phyloP scores from a whole-genome alignment of 768 basidiomycete genomes.

The Porpolomopsis calyptriformis region DNA sequence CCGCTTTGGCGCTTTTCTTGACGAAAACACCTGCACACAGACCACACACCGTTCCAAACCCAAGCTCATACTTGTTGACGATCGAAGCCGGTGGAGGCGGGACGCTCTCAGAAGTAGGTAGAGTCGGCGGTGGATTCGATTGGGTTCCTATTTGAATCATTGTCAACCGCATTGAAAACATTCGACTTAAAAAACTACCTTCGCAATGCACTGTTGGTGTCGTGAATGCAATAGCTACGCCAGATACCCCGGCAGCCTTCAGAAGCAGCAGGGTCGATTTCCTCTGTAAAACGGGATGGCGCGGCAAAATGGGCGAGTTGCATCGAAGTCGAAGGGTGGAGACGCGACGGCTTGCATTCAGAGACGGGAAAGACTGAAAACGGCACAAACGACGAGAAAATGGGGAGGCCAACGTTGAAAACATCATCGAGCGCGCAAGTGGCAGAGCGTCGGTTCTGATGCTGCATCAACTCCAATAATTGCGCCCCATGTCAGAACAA shows the following conservation, averaged over 20 bases:
- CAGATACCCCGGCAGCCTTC: constrained; percentile 27
- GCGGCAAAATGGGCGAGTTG: not conserved
- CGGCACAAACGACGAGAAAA: not conserved
- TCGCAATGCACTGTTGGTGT: constrained; percentile 41
- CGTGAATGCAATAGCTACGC: constrained; percentile 32
- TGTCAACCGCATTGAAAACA: too few species aligned
- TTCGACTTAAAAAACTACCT: too few species aligned
- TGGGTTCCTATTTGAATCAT: not conserved
- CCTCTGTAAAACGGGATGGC: not conserved
- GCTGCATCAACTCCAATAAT: not conserved
- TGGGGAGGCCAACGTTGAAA: not conserved
- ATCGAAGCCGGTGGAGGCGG: constrained; percentile 60
- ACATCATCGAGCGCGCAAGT: too few species aligned
- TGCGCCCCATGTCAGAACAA: constrained; percentile 30
- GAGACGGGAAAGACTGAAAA: not conserved
- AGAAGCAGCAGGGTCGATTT: constrained; percentile 12
- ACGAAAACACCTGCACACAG: constrained; percentile 87
- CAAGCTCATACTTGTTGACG: constrained; percentile 69
- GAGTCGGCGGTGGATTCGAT: constrained; percentile 9
- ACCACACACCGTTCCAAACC: constrained; percentile 83
- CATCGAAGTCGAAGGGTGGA: not conserved
- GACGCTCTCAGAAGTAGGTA: constrained; percentile 4
- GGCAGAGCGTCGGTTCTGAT: too few species aligned
- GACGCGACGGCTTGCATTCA: too few species aligned
- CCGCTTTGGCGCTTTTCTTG: constrained; percentile 82